These are phyloP conservation scores for barrel medic (Medicago truncatula) DNA, from an alignment of 306 rosid genomes.

Conservation along the genomic window MtrunA17r5.0-ANR NC_053043.1:45411001-45411500, in stretches of 20 bases:
- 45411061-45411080: conserved; percentile 44
- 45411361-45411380: conserved; percentile 44
- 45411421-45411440: conserved; percentile 10
- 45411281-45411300: conserved; percentile 44
- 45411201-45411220: not conserved
- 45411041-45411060: conserved; percentile 67
- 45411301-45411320: conserved; percentile 39
- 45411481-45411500: not conserved
- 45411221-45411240: not conserved
- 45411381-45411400: conserved; percentile 52
- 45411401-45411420: conserved; percentile 47
- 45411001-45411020: conserved; percentile 63
- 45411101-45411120: conserved; percentile 49
- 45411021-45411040: conserved; percentile 66
- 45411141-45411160: conserved; percentile 49
- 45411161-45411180: conserved; percentile 47
- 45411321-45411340: conserved; percentile 50
- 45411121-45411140: conserved; percentile 53
- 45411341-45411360: conserved; percentile 59
- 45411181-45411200: conserved; percentile 33
- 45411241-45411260: not conserved
- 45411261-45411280: conserved; percentile 36
- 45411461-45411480: not conserved
- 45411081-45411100: conserved; percentile 44
- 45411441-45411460: not conserved